These are phyloP conservation scores for Globisporangium okanoganense DNA, from an alignment of 352 stramenopile genomes.

Conservation along the genomic window DNA sequence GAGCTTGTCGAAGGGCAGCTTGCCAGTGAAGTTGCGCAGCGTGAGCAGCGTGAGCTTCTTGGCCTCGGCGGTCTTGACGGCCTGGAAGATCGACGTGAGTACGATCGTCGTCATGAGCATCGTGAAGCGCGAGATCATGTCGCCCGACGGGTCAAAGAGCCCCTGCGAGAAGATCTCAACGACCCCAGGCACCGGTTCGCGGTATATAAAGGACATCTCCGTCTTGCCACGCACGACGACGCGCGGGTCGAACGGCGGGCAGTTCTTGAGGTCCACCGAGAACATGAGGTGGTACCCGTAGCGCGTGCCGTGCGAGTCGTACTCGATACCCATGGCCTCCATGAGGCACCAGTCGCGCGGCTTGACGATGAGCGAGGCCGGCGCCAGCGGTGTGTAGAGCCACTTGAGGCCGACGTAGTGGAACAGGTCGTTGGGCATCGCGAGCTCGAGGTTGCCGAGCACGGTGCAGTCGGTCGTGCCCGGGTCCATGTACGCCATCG, in stretches of 20 bases:
- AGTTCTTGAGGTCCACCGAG: slow-evolving; percentile 37
- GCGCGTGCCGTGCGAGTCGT: slow-evolving; percentile 21
- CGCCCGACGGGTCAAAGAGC: slow-evolving; percentile 37
- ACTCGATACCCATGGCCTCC: slow-evolving; percentile 37
- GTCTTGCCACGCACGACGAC: slow-evolving; percentile 25
- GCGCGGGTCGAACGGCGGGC: slow-evolving; percentile 27
- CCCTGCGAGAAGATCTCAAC: slow-evolving; percentile 39
- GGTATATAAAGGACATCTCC: slow-evolving; percentile 30
- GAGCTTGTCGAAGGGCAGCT: slow-evolving; percentile 8
- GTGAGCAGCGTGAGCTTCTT: slow-evolving; percentile 54
- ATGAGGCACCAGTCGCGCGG: slow-evolving; percentile 28
- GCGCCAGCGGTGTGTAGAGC: slow-evolving; percentile 35
- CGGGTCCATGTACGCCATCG: slow-evolving; percentile 25
- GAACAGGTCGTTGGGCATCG: slow-evolving; percentile 32
- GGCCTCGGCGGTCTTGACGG: slow-evolving; percentile 36
- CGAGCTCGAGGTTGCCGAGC: slow-evolving; percentile 36
- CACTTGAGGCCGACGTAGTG: slow-evolving; percentile 50
- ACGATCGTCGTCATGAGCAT: slow-evolving; percentile 27
- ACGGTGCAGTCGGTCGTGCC: slow-evolving; percentile 30
- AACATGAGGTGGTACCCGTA: slow-evolving; percentile 42
- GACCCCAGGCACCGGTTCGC: slow-evolving; percentile 28
- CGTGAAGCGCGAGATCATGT: slow-evolving; percentile 25
- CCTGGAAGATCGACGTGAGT: slow-evolving; percentile 18
- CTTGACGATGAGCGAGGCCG: slow-evolving; percentile 13
- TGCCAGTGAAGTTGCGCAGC: slow-evolving; percentile 13